Conservation (phyloP, 257 asterid genomes). For the Scutellaria barbata region DNA sequence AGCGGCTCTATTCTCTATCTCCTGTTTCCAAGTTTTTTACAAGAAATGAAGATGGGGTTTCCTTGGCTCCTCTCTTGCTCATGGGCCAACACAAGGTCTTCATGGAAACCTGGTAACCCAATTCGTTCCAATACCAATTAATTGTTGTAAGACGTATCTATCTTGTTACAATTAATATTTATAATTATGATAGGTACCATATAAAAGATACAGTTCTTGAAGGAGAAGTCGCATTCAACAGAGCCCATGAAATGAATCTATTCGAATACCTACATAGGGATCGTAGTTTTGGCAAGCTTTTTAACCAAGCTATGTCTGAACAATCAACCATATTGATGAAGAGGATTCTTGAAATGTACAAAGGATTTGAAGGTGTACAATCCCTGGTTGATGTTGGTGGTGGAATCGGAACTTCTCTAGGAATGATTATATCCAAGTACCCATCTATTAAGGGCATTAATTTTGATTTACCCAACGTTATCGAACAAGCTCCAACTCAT, state of each 20-base stretch:
- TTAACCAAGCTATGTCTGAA: slow-evolving; percentile 43
- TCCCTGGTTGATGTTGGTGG: slow-evolving; percentile 62
- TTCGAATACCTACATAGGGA: slow-evolving; percentile 43
- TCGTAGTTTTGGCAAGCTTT: slow-evolving; percentile 32
- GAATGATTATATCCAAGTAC: slow-evolving; percentile 40
- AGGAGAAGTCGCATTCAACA: slow-evolving; percentile 50
- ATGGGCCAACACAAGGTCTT: slow-evolving; percentile 35
- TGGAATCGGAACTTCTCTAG: slow-evolving; percentile 47
- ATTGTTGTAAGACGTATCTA: neutral
- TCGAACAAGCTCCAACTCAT: slow-evolving; percentile 51
- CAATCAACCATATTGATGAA: slow-evolving; percentile 41
- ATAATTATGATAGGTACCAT: slow-evolving; percentile 34
- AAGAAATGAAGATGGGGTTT: slow-evolving; percentile 41
- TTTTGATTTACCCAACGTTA: slow-evolving; percentile 61
- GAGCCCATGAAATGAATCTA: slow-evolving; percentile 46
- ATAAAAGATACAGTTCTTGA: slow-evolving; percentile 52
- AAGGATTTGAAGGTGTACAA: slow-evolving; percentile 47
- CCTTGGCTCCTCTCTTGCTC: slow-evolving; percentile 38
- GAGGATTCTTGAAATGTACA: slow-evolving; percentile 39
- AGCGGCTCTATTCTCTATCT: slow-evolving; percentile 40
- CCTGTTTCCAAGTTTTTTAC: slow-evolving; percentile 43
- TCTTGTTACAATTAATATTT: neutral
- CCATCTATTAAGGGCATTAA: slow-evolving; percentile 61
- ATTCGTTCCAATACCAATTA: neutral
- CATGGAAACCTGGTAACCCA: slow-evolving; percentile 40